Base-by-base conservation (phyloP, 2,329 filamentous ascomycete species). In the Scopulariopsis brevicaulis region DNA sequence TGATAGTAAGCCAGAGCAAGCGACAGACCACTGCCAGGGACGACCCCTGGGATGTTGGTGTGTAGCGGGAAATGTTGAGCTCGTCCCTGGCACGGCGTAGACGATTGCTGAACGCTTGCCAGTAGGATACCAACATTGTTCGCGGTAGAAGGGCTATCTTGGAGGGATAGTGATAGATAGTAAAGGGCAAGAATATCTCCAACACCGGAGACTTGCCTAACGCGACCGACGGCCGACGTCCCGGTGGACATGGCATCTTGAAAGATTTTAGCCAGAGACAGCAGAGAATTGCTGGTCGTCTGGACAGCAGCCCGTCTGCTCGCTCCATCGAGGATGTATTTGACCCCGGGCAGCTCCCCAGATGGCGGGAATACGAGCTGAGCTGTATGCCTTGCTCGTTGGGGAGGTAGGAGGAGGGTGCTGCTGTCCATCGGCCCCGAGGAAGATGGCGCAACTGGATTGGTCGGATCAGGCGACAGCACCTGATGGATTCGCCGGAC, bases 91-190 rank as follows among this genome's bases (percentile, higher is more conserved):
- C 53, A n/a, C 15, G 55, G 37, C 18, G 20, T 46, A 28, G 64
- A 63, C 10, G 68, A 59, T 59, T 96, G 91, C 67, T 96, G 94
- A 22, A 97, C 89, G 59, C 94, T 90, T 5, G 94, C 94, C n/a
- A 99, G 82, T 32, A 99, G 78, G 58, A 99, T 99, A 3, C 94
- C 94, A 14, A 99, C 92, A 68, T 99, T 99, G 69, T 99, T 99
- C 0, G 94, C 94, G 0, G 94, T 99, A 0, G 94, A 99, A 2
- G 94, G 94, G 65, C 94, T 97, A 54, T 94, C 92, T 62, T 96
- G 94, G 2, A 99, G 78, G 0, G 94, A 96, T 3, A 99, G 75
- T 0, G 94, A 99, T 2, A 99, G 78, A 67, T 99, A 99, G 70
- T 99, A 99, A 14, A 99, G 80, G 1, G 92, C 90, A 40, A 99